Percentiles rank a stretch among this genome's conserved stretches.
Evolutionary conservation across 2,329 filamentous ascomycete genomes (phyloP).

Genomic region (Septoria petroselini): DNA sequence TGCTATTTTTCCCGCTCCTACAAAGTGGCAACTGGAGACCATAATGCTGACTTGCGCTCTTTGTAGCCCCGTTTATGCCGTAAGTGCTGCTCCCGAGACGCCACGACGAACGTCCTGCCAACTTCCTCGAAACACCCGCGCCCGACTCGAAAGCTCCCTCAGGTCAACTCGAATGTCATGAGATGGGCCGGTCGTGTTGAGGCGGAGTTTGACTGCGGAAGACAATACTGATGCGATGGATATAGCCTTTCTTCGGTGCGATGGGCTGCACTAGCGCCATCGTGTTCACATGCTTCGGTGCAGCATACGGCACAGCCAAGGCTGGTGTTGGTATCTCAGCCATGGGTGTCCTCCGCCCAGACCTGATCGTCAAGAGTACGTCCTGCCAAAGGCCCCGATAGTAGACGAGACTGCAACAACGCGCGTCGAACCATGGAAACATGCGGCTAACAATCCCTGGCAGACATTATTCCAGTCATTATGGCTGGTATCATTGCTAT

Average conservation of each 20-base stretch:
- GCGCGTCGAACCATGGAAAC: background rate
- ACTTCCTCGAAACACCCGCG: constrained; percentile 2
- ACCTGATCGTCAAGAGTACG: constrained; percentile 99
- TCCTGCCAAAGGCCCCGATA: constrained; percentile 20
- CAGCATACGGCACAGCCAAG: constrained; percentile 98
- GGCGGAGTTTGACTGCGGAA: constrained; percentile 1
- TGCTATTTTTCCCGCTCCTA: too few species aligned
- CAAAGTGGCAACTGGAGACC: background rate
- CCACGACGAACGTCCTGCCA: background rate
- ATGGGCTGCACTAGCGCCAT: constrained; percentile 96
- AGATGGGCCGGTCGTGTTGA: background rate
- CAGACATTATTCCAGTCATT: constrained; percentile 99
- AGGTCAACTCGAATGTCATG: background rate
- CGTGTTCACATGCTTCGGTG: constrained; percentile 93
- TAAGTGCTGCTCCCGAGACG: constrained; percentile 59
- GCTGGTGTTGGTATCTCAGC: constrained; percentile 97
- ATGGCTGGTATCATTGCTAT: constrained; percentile 99
- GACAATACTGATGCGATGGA: constrained; percentile 16
- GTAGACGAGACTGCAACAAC: background rate
- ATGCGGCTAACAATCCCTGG: constrained; percentile 17
- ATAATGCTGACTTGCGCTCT: constrained; percentile 28
- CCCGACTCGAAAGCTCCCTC: background rate
- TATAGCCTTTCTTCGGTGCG: constrained; percentile 86
- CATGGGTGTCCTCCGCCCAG: constrained; percentile 96
- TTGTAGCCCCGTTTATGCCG: constrained; percentile 91